A percentile compares a stretch with the other conserved stretches of the same genome.
Conservation (phyloP, 2,329 filamentous ascomycete species). For the Hypoxylon rubiginosum region DNA sequence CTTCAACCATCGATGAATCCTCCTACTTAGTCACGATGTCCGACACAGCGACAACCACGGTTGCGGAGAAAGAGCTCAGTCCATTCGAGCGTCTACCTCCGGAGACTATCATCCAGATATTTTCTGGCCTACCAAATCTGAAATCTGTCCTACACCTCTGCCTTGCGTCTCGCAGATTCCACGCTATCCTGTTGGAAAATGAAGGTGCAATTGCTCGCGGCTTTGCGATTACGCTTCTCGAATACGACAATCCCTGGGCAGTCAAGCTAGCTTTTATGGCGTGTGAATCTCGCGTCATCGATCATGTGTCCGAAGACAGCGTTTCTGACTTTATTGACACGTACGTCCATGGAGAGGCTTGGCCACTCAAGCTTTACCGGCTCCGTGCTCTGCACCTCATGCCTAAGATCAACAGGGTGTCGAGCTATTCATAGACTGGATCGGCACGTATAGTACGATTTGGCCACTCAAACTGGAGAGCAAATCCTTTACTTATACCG, state of each 20-base stretch:
- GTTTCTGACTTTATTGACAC: constrained; percentile 9
- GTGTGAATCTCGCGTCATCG: constrained; percentile 2
- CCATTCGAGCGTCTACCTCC: constrained; percentile 6
- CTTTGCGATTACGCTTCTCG: constrained; percentile 1
- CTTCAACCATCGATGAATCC: neutral
- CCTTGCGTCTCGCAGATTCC: neutral
- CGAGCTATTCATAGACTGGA: constrained; percentile 15
- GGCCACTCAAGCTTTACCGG: neutral
- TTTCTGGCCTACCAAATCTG: constrained; percentile 2
- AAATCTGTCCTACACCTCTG: constrained; percentile 5
- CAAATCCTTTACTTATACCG: constrained; percentile 14
- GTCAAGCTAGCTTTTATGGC: constrained; percentile 17
- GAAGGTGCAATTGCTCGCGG: constrained; percentile 9
- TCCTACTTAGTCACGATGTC: neutral
- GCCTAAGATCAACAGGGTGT: constrained; percentile 8
- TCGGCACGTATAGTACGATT: neutral
- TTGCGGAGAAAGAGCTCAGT: neutral
- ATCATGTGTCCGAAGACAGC: neutral
- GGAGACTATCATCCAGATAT: constrained; percentile 15
- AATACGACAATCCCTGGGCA: constrained; percentile 11
- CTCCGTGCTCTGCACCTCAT: constrained; percentile 1
- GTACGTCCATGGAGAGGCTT: neutral
- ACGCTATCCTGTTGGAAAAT: neutral
- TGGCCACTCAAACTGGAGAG: constrained; percentile 6
- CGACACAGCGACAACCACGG: neutral